Evolutionary conservation across 306 rosid species (phyloP).

Genomic region (Casuarina cunninghamiana): DNA sequence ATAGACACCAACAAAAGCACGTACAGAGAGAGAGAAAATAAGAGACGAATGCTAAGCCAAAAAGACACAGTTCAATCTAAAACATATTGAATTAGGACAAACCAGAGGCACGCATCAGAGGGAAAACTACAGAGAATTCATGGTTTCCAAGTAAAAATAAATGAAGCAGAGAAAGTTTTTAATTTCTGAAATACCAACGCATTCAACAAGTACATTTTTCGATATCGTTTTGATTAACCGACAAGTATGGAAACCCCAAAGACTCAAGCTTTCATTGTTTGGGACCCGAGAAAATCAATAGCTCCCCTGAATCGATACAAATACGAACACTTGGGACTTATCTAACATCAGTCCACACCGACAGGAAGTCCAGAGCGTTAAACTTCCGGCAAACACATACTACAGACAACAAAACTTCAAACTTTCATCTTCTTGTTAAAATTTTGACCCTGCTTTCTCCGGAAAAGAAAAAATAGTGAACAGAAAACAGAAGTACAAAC

Average conservation of each 20-base stretch:
- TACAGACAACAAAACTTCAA: background rate
- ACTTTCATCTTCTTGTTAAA: constrained; percentile 11
- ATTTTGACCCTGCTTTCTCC: constrained; percentile 15
- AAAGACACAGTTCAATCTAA: background rate
- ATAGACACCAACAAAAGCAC: background rate
- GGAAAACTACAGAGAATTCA: background rate
- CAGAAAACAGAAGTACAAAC: background rate
- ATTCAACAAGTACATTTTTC: constrained; percentile 3
- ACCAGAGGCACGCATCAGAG: background rate
- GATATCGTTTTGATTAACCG: constrained; percentile 3
- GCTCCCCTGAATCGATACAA: constrained; percentile 1
- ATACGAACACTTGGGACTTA: constrained; percentile 2
- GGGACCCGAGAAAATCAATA: background rate
- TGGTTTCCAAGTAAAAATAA: constrained; percentile 3
- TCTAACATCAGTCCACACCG: constrained; percentile 21
- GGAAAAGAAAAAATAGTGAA: constrained; percentile 24
- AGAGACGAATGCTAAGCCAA: background rate
- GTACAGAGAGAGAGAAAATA: background rate
- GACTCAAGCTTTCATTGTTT: constrained; percentile 19
- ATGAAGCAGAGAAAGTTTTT: background rate
- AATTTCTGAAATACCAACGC: constrained; percentile 1
- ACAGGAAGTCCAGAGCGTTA: background rate
- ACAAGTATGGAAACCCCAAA: constrained; percentile 9
- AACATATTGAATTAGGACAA: background rate
- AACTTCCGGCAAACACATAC: constrained; percentile 12